Base-by-base conservation (phyloP, 192 early-diverging fungal species). In the Dimargaris verticillata region DNA sequence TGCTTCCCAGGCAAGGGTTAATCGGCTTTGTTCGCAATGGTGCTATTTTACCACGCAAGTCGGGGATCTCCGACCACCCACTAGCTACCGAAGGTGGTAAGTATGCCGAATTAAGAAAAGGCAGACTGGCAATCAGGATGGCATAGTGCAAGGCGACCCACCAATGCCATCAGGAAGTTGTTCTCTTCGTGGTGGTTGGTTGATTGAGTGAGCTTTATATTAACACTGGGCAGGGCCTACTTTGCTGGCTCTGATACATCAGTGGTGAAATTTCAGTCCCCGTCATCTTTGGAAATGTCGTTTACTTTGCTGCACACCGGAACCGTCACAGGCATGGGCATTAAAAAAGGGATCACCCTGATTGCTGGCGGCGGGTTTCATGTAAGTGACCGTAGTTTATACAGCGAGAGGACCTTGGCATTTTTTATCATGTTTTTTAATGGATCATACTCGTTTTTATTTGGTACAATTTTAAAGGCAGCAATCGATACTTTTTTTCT, bases 321-420 rank as follows among this genome's bases (percentile, higher is more conserved):
- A 28, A 10, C 15, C 3, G 65, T 81, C n/a, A 50, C 47, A 25
- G 80, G 80, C 4, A 79, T 79, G 72, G 79, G 73, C 4, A 63
- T 79, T 38, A 67, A 65, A 0, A 47, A 47, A 1, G 79, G 79
- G 5, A 63, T 81, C 13, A 77, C 78, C 33, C 66, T 81, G 38
- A 72, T 81, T 26, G 73, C 67, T 29, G 75, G 72, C 44, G 76
- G 80, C 28, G 73, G 76, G 9, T 78, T 76, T 53, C 76, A 82
- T 60, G 33, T 38, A 38, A 38, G 33, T 38, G 33, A 2, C 33
- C 33, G 7, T 38, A 38, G 33, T 38, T 7, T 38, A 38, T 2
- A 38, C 7, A 38, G 7, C 33, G 33, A 38, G 7, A 2, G 33
- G 33, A 7, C 33, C 33, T 5, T 2, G 33, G 3, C 7, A 38